A percentile compares a stretch with the other conserved stretches of the same genome.
Evolutionary conservation across 2,329 filamentous ascomycete genomes (phyloP).

Genomic region (Microsporum audouinii): DNA sequence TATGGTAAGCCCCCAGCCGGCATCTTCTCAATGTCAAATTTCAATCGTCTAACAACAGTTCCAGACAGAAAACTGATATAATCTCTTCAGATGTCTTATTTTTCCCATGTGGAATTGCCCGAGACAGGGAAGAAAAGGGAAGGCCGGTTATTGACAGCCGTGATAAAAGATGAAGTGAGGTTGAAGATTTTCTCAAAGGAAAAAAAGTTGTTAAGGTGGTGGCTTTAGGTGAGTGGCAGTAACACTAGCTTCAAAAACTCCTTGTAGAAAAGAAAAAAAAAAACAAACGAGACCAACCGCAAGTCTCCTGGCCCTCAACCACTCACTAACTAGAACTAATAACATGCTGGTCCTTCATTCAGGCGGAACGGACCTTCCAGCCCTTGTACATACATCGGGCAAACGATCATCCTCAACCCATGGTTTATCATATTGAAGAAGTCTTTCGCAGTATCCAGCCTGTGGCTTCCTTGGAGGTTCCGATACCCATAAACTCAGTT

Average conservation of each 20-base stretch:
- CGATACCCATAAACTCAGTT: not conserved
- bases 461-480: not conserved
- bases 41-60: not conserved
- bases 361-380: not conserved
- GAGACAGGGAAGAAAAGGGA: not conserved
- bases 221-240: constrained; percentile 4
- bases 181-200: not conserved
- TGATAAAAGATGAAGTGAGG: not conserved
- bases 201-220: not conserved
- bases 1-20: not conserved
- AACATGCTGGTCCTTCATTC: constrained; percentile 3
- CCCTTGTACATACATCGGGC: constrained; percentile 1
- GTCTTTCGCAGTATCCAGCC: not conserved
- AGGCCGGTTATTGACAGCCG: not conserved
- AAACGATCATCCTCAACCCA: not conserved
- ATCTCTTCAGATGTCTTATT: not conserved
- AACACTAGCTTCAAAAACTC: not conserved
- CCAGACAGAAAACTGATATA: not conserved
- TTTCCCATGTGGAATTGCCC: not conserved
- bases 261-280: not conserved
- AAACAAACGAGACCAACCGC: constrained; percentile 1
- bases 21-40: not conserved
- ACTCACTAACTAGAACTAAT: not conserved
- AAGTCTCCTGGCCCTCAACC: not conserved
- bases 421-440: not conserved